Evolutionary conservation across 768 basidiomycete genomes (phyloP), one percentile per base, ranked within the genome.

Genomic region (Polyporus arcularius): DNA sequence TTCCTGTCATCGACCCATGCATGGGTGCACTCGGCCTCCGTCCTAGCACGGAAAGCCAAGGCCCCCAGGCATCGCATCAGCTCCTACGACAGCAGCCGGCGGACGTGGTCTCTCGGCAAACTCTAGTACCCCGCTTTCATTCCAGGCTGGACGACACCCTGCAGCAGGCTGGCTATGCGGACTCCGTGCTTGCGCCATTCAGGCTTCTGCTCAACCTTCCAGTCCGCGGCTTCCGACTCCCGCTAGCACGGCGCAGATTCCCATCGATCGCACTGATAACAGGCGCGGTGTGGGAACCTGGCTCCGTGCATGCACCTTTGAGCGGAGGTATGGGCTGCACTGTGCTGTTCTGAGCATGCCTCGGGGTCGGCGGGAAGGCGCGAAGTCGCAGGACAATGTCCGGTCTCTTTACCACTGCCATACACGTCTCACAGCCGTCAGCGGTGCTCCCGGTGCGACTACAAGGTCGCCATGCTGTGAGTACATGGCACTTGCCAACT

Each of bases 191-290:
- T 62, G 61, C 61, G 61, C 61, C 55, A 62, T 62, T 46, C 46
- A 47, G 39, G 4, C 55, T 62, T 41, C 56, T 48, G 28, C 53
- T 30, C 56, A 35, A 50, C 30, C 61, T 42, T 50, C 61, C 61
- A 53, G 56, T 53, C 61, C 61, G 61, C 56, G 61, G 56, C 61
- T 53, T 62, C 61, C 61, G 55, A 62, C 53, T 62, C 48, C 61
- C 55, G 30, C 52, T 57, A 55, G 50, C 41, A 41, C 51, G 45
- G 26, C 21, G 53, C 28, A n/a, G 47, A n/a, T 57, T 62, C 61
- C 61, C 61, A 62, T 62, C 61, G 61, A 62, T 62, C 52, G 55
- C 35, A 38, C 53, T 52, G 61, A 57, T 62, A 56, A 57, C 61
- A 42, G 45, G 41, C 56, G 45, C 30, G 30, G 47, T 62, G 61